Evolutionary conservation across 768 basidiomycete species (phyloP).

Genomic region (Collybia sp.): DNA sequence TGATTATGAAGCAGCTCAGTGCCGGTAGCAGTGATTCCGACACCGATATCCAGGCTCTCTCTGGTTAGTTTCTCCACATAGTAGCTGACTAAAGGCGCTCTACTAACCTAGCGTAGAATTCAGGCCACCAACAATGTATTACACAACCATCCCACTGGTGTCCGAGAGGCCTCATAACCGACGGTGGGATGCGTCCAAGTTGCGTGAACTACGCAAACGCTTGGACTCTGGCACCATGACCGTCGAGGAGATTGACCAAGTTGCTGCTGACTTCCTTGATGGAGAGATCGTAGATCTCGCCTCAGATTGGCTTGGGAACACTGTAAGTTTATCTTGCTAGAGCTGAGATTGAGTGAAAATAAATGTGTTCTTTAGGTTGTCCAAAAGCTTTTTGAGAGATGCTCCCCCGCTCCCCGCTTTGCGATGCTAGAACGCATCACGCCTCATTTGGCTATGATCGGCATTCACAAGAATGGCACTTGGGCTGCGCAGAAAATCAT

Average conservation of each 20-base stretch:
- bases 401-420: constrained; percentile 70
- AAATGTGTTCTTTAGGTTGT: constrained; percentile 56
- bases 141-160: constrained; percentile 89
- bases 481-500: constrained; percentile 99
- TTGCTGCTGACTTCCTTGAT: constrained; percentile 87
- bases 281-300: constrained; percentile 93
- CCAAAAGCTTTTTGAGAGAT: constrained; percentile 94
- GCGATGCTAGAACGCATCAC: constrained; percentile 92
- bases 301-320: constrained; percentile 98
- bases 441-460: constrained; percentile 94
- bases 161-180: constrained; percentile 82
- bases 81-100: constrained; percentile 1
- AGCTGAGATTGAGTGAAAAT: constrained; percentile 3
- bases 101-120: constrained; percentile 57
- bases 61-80: constrained; percentile 55
- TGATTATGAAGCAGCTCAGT: constrained; percentile 93
- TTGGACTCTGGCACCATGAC: constrained; percentile 87
- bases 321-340: constrained; percentile 38
- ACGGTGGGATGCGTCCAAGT: constrained; percentile 89
- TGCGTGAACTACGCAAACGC: constrained; percentile 92
- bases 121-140: constrained; percentile 92
- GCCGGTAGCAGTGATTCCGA: constrained; percentile 75
- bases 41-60: constrained; percentile 77
- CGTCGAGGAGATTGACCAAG: constrained; percentile 84
- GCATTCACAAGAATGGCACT: constrained; percentile 99